Evolutionary conservation across 129 eudicot species (phyloP), one percentile per base, ranked within the genome.

Genomic region (Lactuca saligna): DNA sequence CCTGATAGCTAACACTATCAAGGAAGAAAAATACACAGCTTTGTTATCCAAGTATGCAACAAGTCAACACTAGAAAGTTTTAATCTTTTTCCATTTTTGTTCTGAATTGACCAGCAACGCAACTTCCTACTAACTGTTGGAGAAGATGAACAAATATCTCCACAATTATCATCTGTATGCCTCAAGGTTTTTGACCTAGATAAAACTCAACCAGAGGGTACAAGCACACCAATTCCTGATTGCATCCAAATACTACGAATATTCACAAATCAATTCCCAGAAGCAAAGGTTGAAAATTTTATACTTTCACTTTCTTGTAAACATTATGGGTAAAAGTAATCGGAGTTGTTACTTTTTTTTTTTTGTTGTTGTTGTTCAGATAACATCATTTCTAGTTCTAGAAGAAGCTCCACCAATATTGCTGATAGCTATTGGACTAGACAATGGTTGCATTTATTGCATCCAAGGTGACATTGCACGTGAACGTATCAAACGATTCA

Each of bases 401-500:
- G 99, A 93, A 75, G 99, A 93, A 81, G 99, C 97, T 72, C 97
- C 99, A 61, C 99, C 99, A 9, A 83, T 89, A 75, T 79, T 94
- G 73, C 85, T 94, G 39, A 85, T 94, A 72, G 96, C 96, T 42
- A 84, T 94, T 71, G 99, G 99, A 76, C 59, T 94, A 79, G 91
- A 85, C 66, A 94, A 87, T 67, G 96, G 99, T 44, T 81, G 91
- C 79, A 87, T 94, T 73, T 94, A 94, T 81, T 87, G 95, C 84
- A 94, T 94, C 37, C 91, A 90, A 85, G 99, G 99, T 17, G 99
- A 94, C 65, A 80, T 94, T 81, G 99, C 96, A 17, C 97, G 99
- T 51, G 97, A 94, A 70, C 90, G 92, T 39, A 94, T 94, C 69
- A 87, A 91, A 63, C 88, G 97, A 6, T 89, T 93, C 79, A 89